Conservation (phyloP, 2,329 filamentous ascomycete species). For the Fusarium sp. region DNA sequence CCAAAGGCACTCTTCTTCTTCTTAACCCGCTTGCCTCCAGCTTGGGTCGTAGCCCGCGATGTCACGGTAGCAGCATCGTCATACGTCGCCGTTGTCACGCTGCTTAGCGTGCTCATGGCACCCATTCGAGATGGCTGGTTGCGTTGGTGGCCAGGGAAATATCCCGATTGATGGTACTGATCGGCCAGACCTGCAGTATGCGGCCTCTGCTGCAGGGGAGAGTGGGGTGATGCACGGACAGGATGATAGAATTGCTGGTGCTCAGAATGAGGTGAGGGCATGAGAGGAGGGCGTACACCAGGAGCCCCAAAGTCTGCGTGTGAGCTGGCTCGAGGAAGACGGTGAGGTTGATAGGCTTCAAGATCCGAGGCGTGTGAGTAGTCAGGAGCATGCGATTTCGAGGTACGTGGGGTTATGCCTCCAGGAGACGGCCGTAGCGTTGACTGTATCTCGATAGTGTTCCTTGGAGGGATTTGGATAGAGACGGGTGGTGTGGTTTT, state of each 20-base stretch:
- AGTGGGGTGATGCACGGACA: conserved; percentile 68
- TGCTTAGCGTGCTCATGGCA: conserved; percentile 65
- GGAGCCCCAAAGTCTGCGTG: conserved; percentile 44
- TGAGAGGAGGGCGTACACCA: conserved; percentile 34
- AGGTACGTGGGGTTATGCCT: conserved; percentile 47
- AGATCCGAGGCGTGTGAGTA: conserved; percentile 59
- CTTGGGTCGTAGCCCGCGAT: conserved; percentile 42
- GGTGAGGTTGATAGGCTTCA: conserved; percentile 50
- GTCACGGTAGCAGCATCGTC: conserved; percentile 48
- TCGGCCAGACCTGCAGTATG: conserved; percentile 57
- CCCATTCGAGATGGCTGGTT: conserved; percentile 63
- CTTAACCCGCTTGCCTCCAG: conserved; percentile 58
- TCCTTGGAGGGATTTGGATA: conserved; percentile 60
- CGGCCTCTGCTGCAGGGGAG: conserved; percentile 66
- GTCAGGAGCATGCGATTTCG: conserved; percentile 49
- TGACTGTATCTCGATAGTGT: conserved; percentile 31
- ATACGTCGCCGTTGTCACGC: conserved; percentile 57
- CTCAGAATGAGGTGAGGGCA: conserved; percentile 49
- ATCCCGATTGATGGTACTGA: conserved; percentile 44
- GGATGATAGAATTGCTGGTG: conserved; percentile 65
- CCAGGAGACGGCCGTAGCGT: conserved; percentile 44
- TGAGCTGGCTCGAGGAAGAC: conserved; percentile 47
- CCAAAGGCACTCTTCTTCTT: conserved; percentile 73
- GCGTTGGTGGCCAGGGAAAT: conserved; percentile 53
- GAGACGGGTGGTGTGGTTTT: conserved; percentile 60